A percentile compares a stretch with the other conserved stretches of the same genome.
phyloP scores from a whole-genome alignment of 2,329 filamentous ascomycete genomes.

The Ascochyta fabae region DNA sequence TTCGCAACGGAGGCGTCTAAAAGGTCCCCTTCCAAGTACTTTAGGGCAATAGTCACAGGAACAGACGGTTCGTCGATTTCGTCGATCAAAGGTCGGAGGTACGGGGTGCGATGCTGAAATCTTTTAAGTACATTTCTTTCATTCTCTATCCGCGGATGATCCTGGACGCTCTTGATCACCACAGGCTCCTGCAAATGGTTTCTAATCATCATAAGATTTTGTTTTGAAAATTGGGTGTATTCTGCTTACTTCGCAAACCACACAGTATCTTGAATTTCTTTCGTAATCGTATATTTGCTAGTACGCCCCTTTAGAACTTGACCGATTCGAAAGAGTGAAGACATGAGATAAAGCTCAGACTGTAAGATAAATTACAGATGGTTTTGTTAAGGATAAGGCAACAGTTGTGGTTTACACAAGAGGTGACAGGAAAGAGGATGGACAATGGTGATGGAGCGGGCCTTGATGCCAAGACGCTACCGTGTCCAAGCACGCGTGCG shows the following conservation, averaged over 20 bases:
- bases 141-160: constrained; percentile 31
- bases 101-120: constrained; percentile 31
- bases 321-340: constrained; percentile 24
- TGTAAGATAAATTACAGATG: neutral
- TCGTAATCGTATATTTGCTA: constrained; percentile 24
- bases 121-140: constrained; percentile 36
- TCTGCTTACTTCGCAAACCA: constrained; percentile 30
- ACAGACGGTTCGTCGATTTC: constrained; percentile 31
- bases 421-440: constrained; percentile 3
- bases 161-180: constrained; percentile 34
- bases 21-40: constrained; percentile 31
- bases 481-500: no score
- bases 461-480: no score
- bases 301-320: constrained; percentile 21
- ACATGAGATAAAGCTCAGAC: constrained; percentile 3
- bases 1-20: constrained; percentile 18
- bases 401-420: constrained; percentile 2
- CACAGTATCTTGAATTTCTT: constrained; percentile 24
- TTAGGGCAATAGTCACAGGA: constrained; percentile 31
- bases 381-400: neutral
- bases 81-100: constrained; percentile 37
- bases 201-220: neutral
- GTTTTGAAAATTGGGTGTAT: neutral
- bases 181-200: constrained; percentile 13
- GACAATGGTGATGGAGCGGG: neutral